Conservation (phyloP, 768 basidiomycete species). For the Mycena haematopus region DNA sequence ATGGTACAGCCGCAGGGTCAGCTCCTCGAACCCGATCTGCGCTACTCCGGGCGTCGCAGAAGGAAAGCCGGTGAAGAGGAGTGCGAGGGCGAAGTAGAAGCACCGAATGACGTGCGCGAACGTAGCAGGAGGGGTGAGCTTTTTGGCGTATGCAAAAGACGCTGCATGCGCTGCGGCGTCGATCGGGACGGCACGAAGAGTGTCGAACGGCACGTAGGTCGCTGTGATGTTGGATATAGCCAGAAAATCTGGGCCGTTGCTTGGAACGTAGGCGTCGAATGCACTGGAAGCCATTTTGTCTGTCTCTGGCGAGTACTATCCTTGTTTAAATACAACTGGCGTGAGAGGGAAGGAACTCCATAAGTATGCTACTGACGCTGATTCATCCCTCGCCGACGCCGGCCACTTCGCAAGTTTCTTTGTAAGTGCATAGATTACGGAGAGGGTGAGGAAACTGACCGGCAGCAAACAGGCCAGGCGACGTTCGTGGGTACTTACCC, state of each 20-base stretch:
- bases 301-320: neutral
- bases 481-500: too few species aligned
- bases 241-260: neutral
- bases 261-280: slow-evolving; percentile 4
- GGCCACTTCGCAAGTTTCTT: too few species aligned
- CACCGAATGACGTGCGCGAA: slow-evolving; percentile 5
- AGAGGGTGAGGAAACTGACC: too few species aligned
- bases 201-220: neutral
- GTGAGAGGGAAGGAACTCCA: too few species aligned
- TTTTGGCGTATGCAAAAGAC: slow-evolving; percentile 7
- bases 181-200: slow-evolving; percentile 1
- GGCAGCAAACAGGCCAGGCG: too few species aligned
- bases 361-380: too few species aligned
- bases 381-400: too few species aligned
- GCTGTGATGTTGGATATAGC: neutral
- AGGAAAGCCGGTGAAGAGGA: slow-evolving; percentile 10
- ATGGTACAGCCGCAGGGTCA: slow-evolving; percentile 3
- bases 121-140: neutral
- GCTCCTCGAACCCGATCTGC: slow-evolving; percentile 7
- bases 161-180: neutral
- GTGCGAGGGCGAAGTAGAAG: slow-evolving; percentile 8
- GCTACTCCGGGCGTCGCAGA: slow-evolving; percentile 5
- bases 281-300: neutral
- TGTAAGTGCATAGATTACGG: too few species aligned
- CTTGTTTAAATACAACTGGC: neutral